These are phyloP conservation scores for Cutaneotrichosporon sp. DNA, from an alignment of 1,284 basidiomycete species.

Conservation along the genomic window DNA sequence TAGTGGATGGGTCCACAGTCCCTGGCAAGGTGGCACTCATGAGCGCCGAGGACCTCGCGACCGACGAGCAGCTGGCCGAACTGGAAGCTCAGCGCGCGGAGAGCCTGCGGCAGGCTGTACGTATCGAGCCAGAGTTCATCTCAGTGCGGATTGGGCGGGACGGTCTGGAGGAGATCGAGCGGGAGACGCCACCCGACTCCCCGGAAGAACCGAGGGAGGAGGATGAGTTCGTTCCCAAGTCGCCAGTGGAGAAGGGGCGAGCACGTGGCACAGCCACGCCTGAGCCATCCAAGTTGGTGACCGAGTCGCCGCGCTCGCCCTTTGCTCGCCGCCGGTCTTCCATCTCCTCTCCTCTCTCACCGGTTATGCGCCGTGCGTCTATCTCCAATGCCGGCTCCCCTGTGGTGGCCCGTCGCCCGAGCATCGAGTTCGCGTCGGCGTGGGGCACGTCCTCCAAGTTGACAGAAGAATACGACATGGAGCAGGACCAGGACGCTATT, in stretches of 20 bases:
- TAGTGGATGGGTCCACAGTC: slow-evolving; percentile 25
- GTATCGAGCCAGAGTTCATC: slow-evolving; percentile 29
- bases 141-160: slow-evolving; percentile 41
- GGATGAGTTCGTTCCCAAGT: neutral
- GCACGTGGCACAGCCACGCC: neutral
- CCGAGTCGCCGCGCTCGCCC: slow-evolving; percentile 1
- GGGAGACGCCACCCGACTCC: slow-evolving; percentile 8
- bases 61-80: slow-evolving; percentile 38
- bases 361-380: neutral
- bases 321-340: neutral
- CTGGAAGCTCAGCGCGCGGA: slow-evolving; percentile 37
- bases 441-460: slow-evolving; percentile 19
- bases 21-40: slow-evolving; percentile 39
- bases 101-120: slow-evolving; percentile 40
- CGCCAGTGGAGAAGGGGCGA: slow-evolving; percentile 3
- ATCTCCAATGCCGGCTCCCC: neutral
- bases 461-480: slow-evolving; percentile 15
- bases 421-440: slow-evolving; percentile 21
- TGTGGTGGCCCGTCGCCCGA: neutral
- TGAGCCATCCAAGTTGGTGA: slow-evolving; percentile 5
- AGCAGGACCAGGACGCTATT: slow-evolving; percentile 33
- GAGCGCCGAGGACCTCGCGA: slow-evolving; percentile 41
- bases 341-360: neutral
- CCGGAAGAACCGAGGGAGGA: neutral
- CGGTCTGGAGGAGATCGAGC: slow-evolving; percentile 40